phyloP scores from a whole-genome alignment of 768 basidiomycete species.

The Mycena albidolilacea region DNA sequence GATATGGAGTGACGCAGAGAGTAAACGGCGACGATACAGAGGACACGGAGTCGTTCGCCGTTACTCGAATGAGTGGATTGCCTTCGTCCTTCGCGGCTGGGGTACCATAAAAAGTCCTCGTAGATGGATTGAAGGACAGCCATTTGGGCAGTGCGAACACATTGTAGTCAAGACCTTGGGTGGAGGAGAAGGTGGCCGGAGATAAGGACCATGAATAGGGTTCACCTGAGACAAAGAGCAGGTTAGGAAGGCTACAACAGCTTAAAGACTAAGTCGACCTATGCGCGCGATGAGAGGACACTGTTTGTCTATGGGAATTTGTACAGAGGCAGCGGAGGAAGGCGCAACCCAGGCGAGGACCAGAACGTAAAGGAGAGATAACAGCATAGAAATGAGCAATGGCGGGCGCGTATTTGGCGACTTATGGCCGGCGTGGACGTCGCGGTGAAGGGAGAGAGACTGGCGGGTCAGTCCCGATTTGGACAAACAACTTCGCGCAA shows the following conservation, averaged over 20 bases:
- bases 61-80: slow-evolving; percentile 70
- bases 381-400: slow-evolving; percentile 73
- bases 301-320: slow-evolving; percentile 78
- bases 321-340: slow-evolving; percentile 65
- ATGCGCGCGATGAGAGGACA: slow-evolving; percentile 85
- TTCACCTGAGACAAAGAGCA: slow-evolving; percentile 38
- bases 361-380: slow-evolving; percentile 70
- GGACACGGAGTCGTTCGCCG: slow-evolving; percentile 69
- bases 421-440: slow-evolving; percentile 25
- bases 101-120: slow-evolving; percentile 76
- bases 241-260: not conserved
- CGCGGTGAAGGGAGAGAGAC: not conserved
- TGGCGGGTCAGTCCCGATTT: not conserved
- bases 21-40: slow-evolving; percentile 67
- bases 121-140: slow-evolving; percentile 78
- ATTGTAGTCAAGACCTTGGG: slow-evolving; percentile 63
- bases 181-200: slow-evolving; percentile 72
- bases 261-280: slow-evolving; percentile 37
- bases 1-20: slow-evolving; percentile 69
- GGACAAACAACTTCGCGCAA: not conserved
- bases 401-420: slow-evolving; percentile 50
- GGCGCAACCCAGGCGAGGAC: slow-evolving; percentile 54
- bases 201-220: slow-evolving; percentile 82
- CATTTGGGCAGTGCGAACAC: slow-evolving; percentile 77
- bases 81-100: slow-evolving; percentile 78